Percentiles rank a stretch among this genome's conserved stretches.
Conservation (phyloP, 2,329 filamentous ascomycete species). For the Cercospora beticola region DNA sequence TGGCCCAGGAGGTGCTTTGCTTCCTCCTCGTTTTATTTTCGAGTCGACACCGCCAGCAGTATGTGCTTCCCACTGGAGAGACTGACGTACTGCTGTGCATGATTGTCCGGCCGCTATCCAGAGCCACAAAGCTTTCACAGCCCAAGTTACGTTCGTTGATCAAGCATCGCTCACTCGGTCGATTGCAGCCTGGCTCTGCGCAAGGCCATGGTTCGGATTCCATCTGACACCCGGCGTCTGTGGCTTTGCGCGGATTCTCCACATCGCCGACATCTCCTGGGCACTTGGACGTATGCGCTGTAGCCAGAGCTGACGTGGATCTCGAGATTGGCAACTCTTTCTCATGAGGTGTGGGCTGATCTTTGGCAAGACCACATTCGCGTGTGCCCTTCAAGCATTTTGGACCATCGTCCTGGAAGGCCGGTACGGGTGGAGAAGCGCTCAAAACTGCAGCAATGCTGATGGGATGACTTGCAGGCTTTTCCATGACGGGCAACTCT, state of each 20-base stretch:
- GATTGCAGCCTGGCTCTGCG: neutral
- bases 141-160: neutral
- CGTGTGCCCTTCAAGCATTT: neutral
- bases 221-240: conserved; percentile 1
- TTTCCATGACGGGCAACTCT: neutral
- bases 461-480: neutral
- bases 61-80: neutral
- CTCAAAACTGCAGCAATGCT: neutral
- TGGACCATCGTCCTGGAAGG: neutral
- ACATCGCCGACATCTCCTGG: neutral
- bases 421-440: neutral
- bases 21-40: neutral
- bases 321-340: neutral
- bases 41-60: neutral
- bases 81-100: neutral
- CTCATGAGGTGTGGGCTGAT: neutral
- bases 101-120: neutral
- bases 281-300: neutral
- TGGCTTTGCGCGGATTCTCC: neutral
- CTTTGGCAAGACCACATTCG: neutral
- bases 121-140: neutral
- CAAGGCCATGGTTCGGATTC: conserved; percentile 6
- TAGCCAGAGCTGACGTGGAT: neutral
- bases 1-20: neutral
- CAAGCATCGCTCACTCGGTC: neutral